phyloP scores from a whole-genome alignment of 2,329 filamentous ascomycete genomes.

The Sporothrix brasiliensis region DNA sequence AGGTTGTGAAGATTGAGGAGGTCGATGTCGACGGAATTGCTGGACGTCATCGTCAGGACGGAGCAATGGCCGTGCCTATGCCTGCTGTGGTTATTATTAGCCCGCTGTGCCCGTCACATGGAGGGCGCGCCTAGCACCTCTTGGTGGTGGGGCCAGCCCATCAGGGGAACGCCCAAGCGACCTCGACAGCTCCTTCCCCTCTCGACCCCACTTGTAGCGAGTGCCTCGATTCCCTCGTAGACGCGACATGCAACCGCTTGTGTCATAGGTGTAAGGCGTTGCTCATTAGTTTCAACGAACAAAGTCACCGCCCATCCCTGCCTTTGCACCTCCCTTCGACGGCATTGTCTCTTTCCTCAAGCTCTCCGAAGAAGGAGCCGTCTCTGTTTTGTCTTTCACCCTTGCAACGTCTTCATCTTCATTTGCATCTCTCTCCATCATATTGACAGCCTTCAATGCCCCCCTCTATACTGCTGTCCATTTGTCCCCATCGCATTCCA shows the following conservation, averaged over 20 bases:
- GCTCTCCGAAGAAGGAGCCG: constrained; percentile 7
- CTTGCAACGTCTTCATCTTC: neutral
- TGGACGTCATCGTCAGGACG: neutral
- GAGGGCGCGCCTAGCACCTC: constrained; percentile 7
- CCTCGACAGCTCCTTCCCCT: constrained; percentile 28
- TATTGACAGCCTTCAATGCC: constrained; percentile 15
- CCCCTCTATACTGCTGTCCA: constrained; percentile 1
- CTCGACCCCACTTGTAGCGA: constrained; percentile 24
- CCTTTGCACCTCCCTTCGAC: constrained; percentile 10
- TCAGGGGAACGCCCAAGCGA: neutral
- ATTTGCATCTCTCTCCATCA: constrained; percentile 10
- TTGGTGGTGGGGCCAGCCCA: constrained; percentile 6
- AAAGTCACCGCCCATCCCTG: constrained; percentile 26
- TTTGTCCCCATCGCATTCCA: neutral
- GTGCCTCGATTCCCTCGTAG: constrained; percentile 1
- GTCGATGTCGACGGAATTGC: neutral
- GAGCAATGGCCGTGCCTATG: neutral
- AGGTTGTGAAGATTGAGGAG: neutral
- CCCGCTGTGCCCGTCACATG: constrained; percentile 22
- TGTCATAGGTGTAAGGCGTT: constrained; percentile 19
- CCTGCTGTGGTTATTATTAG: constrained; percentile 28
- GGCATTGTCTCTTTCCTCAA: neutral
- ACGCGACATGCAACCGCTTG: constrained; percentile 21
- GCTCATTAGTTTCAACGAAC: constrained; percentile 13
- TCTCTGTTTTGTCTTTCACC: neutral